Evolutionary conservation across 1,139 yeast species (phyloP).

Genomic region (Pichia sp.): DNA sequence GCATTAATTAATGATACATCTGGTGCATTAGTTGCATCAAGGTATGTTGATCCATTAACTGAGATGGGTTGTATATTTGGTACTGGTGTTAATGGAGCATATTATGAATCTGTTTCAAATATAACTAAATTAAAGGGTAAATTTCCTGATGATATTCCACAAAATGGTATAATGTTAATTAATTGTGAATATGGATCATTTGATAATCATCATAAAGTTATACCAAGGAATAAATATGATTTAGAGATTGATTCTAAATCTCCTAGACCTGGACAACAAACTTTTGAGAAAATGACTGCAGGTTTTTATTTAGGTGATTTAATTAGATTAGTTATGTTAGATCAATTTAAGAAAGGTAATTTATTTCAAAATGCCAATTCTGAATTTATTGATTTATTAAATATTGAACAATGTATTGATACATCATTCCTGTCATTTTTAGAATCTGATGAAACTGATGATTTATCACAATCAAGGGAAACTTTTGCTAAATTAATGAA

Average conservation of each 20-base stretch:
- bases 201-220: conserved; percentile 77
- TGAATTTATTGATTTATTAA: conserved; percentile 41
- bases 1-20: conserved; percentile 96
- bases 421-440: conserved; percentile 81
- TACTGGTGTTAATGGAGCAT: conserved; percentile 98
- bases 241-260: conserved; percentile 71
- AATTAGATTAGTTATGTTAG: conserved; percentile 72
- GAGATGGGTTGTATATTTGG: conserved; percentile 98
- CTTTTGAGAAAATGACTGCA: conserved; percentile 96
- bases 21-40: conserved; percentile 94
- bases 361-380: conserved; percentile 39
- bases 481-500: conserved; percentile 51
- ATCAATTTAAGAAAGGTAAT: conserved; percentile 52
- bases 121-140: conserved; percentile 81
- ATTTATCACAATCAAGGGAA: conserved; percentile 68
- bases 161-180: conserved; percentile 79
- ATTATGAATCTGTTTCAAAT: conserved; percentile 70
- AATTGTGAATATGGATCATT: conserved; percentile 99
- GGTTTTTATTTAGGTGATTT: conserved; percentile 96
- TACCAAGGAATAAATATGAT: conserved; percentile 92
- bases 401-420: conserved; percentile 67
- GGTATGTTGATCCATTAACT: conserved; percentile 84
- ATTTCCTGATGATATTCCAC: conserved; percentile 55
- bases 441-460: conserved; percentile 89
- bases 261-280: conserved; percentile 96